phyloP scores from a whole-genome alignment of 2,329 filamentous ascomycete species.

The Nothopassalora personata region DNA sequence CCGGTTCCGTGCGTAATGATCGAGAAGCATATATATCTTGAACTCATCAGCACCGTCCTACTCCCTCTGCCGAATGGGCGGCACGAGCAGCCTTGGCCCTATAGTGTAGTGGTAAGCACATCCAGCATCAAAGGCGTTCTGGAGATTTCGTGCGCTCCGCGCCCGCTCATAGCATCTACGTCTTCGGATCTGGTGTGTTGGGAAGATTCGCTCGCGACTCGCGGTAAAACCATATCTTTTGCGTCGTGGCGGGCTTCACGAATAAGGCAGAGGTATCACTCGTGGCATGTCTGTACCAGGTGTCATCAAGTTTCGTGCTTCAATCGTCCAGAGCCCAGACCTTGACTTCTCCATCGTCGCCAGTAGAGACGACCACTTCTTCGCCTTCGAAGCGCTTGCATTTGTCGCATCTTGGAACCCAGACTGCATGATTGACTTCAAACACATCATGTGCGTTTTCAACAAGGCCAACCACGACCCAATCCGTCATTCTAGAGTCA shows the following conservation, averaged over 20 bases:
- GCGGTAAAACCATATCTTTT: not conserved
- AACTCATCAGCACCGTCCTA: not conserved
- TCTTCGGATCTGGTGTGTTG: not conserved
- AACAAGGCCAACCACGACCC: slow-evolving; percentile 65
- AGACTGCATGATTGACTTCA: slow-evolving; percentile 87
- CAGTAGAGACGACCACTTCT: slow-evolving; percentile 84
- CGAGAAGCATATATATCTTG: not conserved
- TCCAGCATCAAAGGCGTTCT: not conserved
- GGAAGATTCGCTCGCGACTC: not conserved
- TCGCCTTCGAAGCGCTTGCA: slow-evolving; percentile 58
- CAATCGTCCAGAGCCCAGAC: slow-evolving; percentile 62
- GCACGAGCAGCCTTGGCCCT: not conserved
- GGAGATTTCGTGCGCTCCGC: not conserved
- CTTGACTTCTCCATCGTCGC: slow-evolving; percentile 83
- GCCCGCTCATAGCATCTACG: not conserved
- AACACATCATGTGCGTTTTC: slow-evolving; percentile 81
- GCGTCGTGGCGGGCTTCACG: not conserved
- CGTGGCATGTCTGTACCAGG: too few species aligned
- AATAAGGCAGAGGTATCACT: too few species aligned
- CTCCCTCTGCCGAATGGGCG: not conserved
- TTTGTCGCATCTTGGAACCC: slow-evolving; percentile 73
- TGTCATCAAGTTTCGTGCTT: not conserved
- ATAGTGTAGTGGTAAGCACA: not conserved
- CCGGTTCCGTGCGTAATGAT: too few species aligned
- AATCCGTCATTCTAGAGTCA: slow-evolving; percentile 46